These are phyloP conservation scores for Dothiorella sarmentorum DNA, from an alignment of 2,329 filamentous ascomycete species.

Conservation along the genomic window DNA sequence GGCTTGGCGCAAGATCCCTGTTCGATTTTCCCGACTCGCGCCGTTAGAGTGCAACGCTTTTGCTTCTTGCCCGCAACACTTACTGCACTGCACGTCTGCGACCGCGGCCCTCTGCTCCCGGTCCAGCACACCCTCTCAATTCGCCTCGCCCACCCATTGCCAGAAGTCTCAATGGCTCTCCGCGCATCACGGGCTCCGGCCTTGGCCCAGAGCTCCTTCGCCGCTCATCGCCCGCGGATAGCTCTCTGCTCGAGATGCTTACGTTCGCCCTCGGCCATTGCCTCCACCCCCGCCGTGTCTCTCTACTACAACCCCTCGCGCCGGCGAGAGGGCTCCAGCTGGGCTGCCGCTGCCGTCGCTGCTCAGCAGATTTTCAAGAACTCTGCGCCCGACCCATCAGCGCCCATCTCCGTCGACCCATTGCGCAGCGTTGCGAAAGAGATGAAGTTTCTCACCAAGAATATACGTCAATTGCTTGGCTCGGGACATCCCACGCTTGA, in stretches of 20 bases:
- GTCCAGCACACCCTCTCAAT: conserved; percentile 6
- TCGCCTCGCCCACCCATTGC: background rate
- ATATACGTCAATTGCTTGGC: conserved; percentile 87
- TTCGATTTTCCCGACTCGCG: conserved; percentile 17
- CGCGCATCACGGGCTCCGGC: conserved; percentile 34
- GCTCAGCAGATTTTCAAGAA: conserved; percentile 69
- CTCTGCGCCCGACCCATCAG: conserved; percentile 54
- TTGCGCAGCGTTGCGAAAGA: conserved; percentile 89
- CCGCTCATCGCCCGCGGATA: conserved; percentile 21
- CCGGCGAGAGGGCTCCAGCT: conserved; percentile 59
- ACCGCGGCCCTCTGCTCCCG: background rate
- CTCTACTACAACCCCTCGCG: conserved; percentile 37
- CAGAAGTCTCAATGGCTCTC: conserved; percentile 23
- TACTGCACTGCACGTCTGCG: conserved; percentile 12
- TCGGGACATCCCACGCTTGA: conserved; percentile 93
- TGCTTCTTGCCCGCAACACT: conserved; percentile 14
- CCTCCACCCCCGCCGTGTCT: conserved; percentile 24
- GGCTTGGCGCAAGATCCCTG: conserved; percentile 15
- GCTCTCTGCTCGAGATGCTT: conserved; percentile 32
- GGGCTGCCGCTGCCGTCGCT: conserved; percentile 68
- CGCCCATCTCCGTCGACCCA: conserved; percentile 77
- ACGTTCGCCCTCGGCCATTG: conserved; percentile 20
- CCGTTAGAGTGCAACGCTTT: conserved; percentile 11
- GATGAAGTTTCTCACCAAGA: conserved; percentile 92
- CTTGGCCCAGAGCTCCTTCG: conserved; percentile 30